A percentile compares a stretch with the other conserved stretches of the same genome.
Evolutionary conservation across 2,329 filamentous ascomycete species (phyloP).

Genomic region (Alternaria solani): DNA sequence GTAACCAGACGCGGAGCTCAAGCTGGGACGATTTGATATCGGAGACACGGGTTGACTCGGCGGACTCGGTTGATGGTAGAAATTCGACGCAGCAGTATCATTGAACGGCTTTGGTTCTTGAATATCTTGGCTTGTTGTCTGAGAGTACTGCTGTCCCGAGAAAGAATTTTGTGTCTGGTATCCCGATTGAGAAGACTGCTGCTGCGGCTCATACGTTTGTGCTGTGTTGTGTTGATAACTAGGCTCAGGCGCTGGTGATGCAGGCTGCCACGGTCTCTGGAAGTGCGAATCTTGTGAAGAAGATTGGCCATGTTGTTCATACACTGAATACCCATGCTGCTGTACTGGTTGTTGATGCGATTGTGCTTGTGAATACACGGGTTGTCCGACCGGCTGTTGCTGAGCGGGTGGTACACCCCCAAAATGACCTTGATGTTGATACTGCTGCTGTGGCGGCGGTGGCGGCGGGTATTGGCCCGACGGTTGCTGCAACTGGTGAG

Average conservation of each 20-base stretch:
- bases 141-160: conserved; percentile 26
- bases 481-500: conserved; percentile 2
- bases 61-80: conserved; percentile 38
- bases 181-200: conserved; percentile 33
- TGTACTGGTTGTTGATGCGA: conserved; percentile 24
- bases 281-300: conserved; percentile 21
- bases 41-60: conserved; percentile 47
- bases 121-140: conserved; percentile 30
- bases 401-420: conserved; percentile 14
- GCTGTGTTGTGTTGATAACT: conserved; percentile 21
- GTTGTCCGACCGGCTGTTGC: conserved; percentile 23
- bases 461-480: conserved; percentile 6
- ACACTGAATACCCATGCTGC: conserved; percentile 12
- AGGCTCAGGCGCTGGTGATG: conserved; percentile 19
- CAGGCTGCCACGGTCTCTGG: conserved; percentile 33
- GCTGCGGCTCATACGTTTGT: conserved; percentile 11
- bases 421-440: conserved; percentile 30
- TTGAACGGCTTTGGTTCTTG: conserved; percentile 39
- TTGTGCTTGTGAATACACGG: conserved; percentile 20
- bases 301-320: conserved; percentile 19
- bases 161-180: conserved; percentile 33
- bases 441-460: conserved; percentile 3
- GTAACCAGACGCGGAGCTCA: conserved; percentile 32
- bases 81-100: conserved; percentile 33
- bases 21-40: conserved; percentile 37